Evolutionary conservation across 2,329 filamentous ascomycete genomes (phyloP).

Genomic region (Fusarium nisikadoi): DNA sequence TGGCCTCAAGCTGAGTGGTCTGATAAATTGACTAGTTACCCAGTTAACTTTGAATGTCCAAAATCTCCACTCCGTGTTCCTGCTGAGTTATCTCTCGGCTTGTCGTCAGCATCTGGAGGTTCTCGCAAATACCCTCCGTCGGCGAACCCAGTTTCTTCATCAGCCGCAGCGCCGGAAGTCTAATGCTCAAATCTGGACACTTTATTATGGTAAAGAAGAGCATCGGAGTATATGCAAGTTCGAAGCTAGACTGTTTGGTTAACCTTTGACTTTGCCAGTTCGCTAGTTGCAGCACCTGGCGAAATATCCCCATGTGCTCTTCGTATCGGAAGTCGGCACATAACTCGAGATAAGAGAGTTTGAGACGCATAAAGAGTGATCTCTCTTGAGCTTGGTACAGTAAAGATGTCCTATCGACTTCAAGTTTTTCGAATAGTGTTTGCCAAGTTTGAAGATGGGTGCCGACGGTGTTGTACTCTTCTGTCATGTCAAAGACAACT

Average conservation of each 20-base stretch:
- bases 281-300: not conserved
- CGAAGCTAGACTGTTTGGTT: not conserved
- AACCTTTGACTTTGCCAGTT: not conserved
- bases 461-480: not conserved
- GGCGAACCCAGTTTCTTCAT: not conserved
- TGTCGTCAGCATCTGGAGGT: not conserved
- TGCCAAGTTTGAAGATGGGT: not conserved
- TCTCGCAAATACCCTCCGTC: not conserved
- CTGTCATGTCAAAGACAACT: not conserved
- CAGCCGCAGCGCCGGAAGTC: not conserved
- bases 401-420: not conserved
- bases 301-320: not conserved
- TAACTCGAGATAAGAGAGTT: not conserved
- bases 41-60: not conserved
- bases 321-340: not conserved
- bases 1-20: rapidly evolving
- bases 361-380: not conserved
- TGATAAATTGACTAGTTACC: not conserved
- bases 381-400: not conserved
- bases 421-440: not conserved
- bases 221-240: not conserved
- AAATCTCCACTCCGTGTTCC: not conserved
- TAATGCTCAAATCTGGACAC: not conserved
- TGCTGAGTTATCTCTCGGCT: not conserved
- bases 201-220: not conserved